These are phyloP conservation scores for Metschnikowia peoriensis DNA, from an alignment of 805 yeast genomes.

Conservation along the genomic window DNA sequence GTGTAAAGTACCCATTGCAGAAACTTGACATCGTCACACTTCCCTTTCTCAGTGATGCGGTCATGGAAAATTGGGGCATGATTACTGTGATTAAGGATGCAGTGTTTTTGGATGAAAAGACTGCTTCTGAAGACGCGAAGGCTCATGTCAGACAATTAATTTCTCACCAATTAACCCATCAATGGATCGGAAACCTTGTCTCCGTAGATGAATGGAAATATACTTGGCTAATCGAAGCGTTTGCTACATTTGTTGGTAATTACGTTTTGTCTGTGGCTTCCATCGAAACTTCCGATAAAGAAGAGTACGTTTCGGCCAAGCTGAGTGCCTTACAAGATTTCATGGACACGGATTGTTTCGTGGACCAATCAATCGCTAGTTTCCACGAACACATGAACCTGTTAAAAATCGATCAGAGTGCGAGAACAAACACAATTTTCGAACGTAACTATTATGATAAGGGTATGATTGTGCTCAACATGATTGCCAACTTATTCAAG, in stretches of 20 bases:
- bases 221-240: slow-evolving; percentile 74
- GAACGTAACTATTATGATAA: slow-evolving; percentile 53
- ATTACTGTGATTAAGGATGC: slow-evolving; percentile 58
- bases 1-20: slow-evolving; percentile 50
- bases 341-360: slow-evolving; percentile 37
- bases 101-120: slow-evolving; percentile 24
- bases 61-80: slow-evolving; percentile 78
- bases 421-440: slow-evolving; percentile 47
- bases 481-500: slow-evolving; percentile 47
- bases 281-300: slow-evolving; percentile 13
- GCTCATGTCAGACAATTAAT: slow-evolving; percentile 51
- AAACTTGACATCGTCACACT: slow-evolving; percentile 68
- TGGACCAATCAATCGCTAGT: slow-evolving; percentile 29
- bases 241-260: slow-evolving; percentile 73
- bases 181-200: slow-evolving; percentile 72
- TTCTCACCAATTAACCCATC: slow-evolving; percentile 75
- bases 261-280: slow-evolving; percentile 30
- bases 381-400: slow-evolving; percentile 32
- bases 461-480: slow-evolving; percentile 55
- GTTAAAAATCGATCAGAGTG: slow-evolving; percentile 20
- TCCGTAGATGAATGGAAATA: slow-evolving; percentile 67
- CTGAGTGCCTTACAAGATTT: slow-evolving; percentile 24
- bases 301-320: slow-evolving; percentile 14
- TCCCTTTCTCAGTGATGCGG: slow-evolving; percentile 74
- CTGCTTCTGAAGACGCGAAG: slow-evolving; percentile 24